Evolutionary conservation across 331 rosid species (phyloP), one percentile per base, ranked within the genome.

Genomic region (Quercus lobata): DNA sequence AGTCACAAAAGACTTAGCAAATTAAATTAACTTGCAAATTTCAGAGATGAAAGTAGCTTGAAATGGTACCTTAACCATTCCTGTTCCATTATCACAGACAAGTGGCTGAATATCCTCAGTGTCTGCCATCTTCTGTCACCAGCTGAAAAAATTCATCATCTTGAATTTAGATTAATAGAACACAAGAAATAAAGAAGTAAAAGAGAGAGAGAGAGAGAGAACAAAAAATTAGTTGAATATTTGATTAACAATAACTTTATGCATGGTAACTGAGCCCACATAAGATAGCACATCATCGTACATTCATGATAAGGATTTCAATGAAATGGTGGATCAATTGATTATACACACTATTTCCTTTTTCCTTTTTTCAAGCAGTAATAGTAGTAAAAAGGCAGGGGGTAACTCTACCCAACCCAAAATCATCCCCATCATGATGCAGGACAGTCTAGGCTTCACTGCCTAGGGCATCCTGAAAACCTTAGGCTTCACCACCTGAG

Each of bases 91-190:
- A 56, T 92, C 97, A 54, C 97, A 92, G 89, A 92, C 93, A 65
- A 92, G 97, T 78, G 97, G 97, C 66, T 92, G 97, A 86, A 92
- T 92, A 78, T 92, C 97, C 87, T 92, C 95, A 18, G 88, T 84
- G 4, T 92, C 97, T n/a, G 97, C 97, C 97, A 92, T 92, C 84
- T 78, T 84, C 66, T 82, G 54, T 72, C 69, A 84, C 87, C 57
- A 72, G 65, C 84, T 79, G 76, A 15, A 57, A 79, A 66, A 79
- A 55, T 1, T 19, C 8, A 57, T 12, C 71, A 76, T 24, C 71
- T 75, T 52, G 30, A 69, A 57, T 9, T 55, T 54, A n/a, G 24
- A 69, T 4, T 35, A 22, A 22, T 8, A 17, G 10, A 5, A 17
- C 16, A 71, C 7, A 69, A 30, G 5, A 73, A 25, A 71, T 12